These are phyloP conservation scores for Peterozyma xylosa DNA, from an alignment of 805 yeast genomes.

Conservation along the genomic window DNA sequence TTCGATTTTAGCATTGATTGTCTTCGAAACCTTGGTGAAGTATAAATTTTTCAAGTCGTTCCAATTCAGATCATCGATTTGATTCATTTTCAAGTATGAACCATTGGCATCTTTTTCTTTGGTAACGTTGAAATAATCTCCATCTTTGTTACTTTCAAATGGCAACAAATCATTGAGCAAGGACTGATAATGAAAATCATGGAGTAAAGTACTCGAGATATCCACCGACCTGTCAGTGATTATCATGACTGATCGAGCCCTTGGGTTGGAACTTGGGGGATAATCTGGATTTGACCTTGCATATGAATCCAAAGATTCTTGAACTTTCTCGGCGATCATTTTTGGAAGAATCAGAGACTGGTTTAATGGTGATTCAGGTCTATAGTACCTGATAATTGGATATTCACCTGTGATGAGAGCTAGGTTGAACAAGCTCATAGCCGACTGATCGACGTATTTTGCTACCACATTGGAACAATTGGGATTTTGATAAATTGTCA, in stretches of 20 bases:
- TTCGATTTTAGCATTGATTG: constrained; percentile 47
- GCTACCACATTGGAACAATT: constrained; percentile 56
- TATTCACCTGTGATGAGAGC: constrained; percentile 81
- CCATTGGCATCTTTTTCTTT: constrained; percentile 33
- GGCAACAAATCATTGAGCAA: constrained; percentile 73
- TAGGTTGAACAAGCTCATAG: constrained; percentile 58
- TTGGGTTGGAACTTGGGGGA: constrained; percentile 39
- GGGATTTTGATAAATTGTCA: constrained; percentile 66
- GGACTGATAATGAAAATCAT: constrained; percentile 88
- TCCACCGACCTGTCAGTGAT: constrained; percentile 83
- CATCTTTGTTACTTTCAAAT: constrained; percentile 15
- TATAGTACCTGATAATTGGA: constrained; percentile 75
- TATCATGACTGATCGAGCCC: constrained; percentile 67
- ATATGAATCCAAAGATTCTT: constrained; percentile 64
- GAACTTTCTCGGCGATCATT: constrained; percentile 67
- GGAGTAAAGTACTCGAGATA: constrained; percentile 73
- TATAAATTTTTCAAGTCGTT: constrained; percentile 62
- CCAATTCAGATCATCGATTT: constrained; percentile 63
- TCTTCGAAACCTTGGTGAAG: constrained; percentile 65
- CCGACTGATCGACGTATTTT: constrained; percentile 49
- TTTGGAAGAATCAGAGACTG: constrained; percentile 56
- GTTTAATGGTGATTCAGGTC: constrained; percentile 41
- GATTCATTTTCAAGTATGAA: constrained; percentile 38
- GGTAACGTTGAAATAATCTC: constrained; percentile 29
- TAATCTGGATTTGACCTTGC: constrained; percentile 62